Evolutionary conservation across 441 rosid species (phyloP).

Genomic region (Jatropha podagrica): DNA sequence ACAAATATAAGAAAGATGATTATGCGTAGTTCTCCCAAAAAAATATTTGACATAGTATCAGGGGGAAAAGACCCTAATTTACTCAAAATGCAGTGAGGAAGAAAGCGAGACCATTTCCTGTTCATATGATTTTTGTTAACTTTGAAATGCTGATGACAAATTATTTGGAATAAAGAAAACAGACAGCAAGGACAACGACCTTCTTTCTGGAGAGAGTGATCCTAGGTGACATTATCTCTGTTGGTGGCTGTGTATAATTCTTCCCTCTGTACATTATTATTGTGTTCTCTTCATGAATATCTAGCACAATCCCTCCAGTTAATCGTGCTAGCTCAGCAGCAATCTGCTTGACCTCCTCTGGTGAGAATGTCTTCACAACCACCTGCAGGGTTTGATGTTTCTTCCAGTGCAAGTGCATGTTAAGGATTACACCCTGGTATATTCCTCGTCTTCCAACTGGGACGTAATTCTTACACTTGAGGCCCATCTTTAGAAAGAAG

Average conservation of each 20-base stretch:
- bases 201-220: slow-evolving; percentile 85
- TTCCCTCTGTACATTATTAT: slow-evolving; percentile 94
- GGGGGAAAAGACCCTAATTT: neutral
- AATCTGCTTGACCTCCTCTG: slow-evolving; percentile 85
- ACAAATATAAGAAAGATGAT: neutral
- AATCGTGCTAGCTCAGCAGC: slow-evolving; percentile 79
- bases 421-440: slow-evolving; percentile 93
- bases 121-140: neutral
- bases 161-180: neutral
- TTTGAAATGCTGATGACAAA: neutral
- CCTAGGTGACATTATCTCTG: slow-evolving; percentile 93
- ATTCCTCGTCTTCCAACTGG: slow-evolving; percentile 91
- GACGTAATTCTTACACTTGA: slow-evolving; percentile 88
- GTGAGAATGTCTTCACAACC: slow-evolving; percentile 77
- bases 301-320: slow-evolving; percentile 89
- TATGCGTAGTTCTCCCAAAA: neutral
- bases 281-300: slow-evolving; percentile 77
- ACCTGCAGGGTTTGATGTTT: slow-evolving; percentile 92
- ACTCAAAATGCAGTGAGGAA: neutral
- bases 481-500: slow-evolving; percentile 83
- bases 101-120: neutral
- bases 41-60: too few relatives aligned
- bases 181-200: slow-evolving; percentile 35
- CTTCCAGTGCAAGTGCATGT: slow-evolving; percentile 99
- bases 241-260: slow-evolving; percentile 93